phyloP scores from a whole-genome alignment of 208 protist genomes.

The Trypanosomatidae sp. region DNA sequence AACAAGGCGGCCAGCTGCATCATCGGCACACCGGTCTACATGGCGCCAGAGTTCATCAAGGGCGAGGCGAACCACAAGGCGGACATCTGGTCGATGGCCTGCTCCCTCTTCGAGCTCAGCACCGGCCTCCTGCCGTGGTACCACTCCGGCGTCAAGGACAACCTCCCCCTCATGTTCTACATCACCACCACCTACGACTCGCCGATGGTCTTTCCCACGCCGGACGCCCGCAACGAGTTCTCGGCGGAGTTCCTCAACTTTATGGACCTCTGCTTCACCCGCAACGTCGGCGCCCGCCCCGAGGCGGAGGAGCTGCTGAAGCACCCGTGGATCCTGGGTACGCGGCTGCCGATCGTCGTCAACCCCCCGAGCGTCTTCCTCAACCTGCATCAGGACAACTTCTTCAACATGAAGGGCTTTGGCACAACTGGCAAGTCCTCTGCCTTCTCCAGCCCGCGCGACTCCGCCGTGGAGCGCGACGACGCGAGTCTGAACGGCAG shows the following conservation, averaged over 20 bases:
- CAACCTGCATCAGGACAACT: slow-evolving; percentile 26
- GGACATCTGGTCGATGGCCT: slow-evolving; percentile 90
- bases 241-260: slow-evolving; percentile 82
- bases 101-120: slow-evolving; percentile 84
- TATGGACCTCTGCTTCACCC: slow-evolving; percentile 83
- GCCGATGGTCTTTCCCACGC: slow-evolving; percentile 55
- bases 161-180: slow-evolving; percentile 90
- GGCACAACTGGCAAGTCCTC: slow-evolving; percentile 25
- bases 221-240: slow-evolving; percentile 56
- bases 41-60: slow-evolving; percentile 90
- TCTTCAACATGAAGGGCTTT: slow-evolving; percentile 4
- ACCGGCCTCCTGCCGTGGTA: slow-evolving; percentile 88
- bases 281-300: slow-evolving; percentile 57
- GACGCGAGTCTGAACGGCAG: slow-evolving; percentile 32
- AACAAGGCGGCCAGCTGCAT: slow-evolving; percentile 83
- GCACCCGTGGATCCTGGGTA: slow-evolving; percentile 81
- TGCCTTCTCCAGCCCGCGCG: slow-evolving; percentile 34
- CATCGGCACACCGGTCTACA: slow-evolving; percentile 91
- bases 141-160: slow-evolving; percentile 75
- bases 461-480: slow-evolving; percentile 32
- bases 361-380: slow-evolving; percentile 15
- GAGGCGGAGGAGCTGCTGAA: slow-evolving; percentile 74
- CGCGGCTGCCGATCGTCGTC: slow-evolving; percentile 11
- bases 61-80: slow-evolving; percentile 79
- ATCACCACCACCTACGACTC: slow-evolving; percentile 83